Base-by-base conservation (phyloP, 202 grass and related monocot genomes). In the Cymbopogon flexuosus region DNA sequence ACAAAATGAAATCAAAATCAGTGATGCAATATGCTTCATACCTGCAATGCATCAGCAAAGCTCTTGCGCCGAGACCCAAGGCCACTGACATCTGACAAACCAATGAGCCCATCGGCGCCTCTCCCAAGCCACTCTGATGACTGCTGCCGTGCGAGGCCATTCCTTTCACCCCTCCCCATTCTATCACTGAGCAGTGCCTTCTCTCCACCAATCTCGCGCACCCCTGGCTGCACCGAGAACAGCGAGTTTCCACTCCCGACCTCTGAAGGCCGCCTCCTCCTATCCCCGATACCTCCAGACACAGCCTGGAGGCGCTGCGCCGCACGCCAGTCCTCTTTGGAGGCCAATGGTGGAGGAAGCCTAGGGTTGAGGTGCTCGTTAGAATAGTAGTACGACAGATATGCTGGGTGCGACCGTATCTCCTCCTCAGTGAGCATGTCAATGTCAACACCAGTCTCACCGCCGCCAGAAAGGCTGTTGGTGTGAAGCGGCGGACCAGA, bases 21-120 rank as follows among this genome's bases (percentile, higher is more conserved):
- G 41, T 0, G 6, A 68, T 10, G 23, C 33, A 51, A 80, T 1
- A 67, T 54, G 62, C 37, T 83, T 15, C 70, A 21, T 62, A 99
- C 96, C 96, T 99, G 96, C 64, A 99, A 65, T 9, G 84, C 96
- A 91, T 95, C 92, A 66, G 90, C 92, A 81, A 95, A 95, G 78
- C 87, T 98, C 88, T 93, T 98, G 70, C 83, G 85, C 18, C 62
- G 83, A 10, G 82, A 82, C 0, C 80, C 83, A 22, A 89, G 27
- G 2, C 85, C 80, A 64, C 75, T 88, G 43, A 79, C 82, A 76
- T 92, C 91, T 49, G 88, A 80, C 37, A 89, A 73, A 7, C 84
- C 84, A 8, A 89, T 86, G 65, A 93, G 83, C 39, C 84, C 91
- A 85, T 95, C 88, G 2, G 79, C 54, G 35, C 77, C 80, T 18